Conservation (phyloP, 495 filamentous ascomycete species). For the Pseudomonodictys pantanalensis region DNA sequence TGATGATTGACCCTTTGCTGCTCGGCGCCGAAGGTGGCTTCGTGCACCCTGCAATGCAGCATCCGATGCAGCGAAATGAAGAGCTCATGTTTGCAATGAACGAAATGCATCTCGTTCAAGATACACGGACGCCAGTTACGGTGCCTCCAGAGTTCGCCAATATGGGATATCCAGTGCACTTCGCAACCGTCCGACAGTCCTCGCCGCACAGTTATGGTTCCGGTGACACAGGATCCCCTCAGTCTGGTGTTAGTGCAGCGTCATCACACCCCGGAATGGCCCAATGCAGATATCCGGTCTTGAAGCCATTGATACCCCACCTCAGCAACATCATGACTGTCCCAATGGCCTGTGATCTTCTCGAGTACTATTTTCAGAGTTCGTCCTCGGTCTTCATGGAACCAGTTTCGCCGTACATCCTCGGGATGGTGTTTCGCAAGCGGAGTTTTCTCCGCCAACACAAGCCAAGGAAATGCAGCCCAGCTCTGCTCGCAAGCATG, state of each 20-base stretch:
- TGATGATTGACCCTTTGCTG: constrained; percentile 28
- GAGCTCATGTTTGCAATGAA: constrained; percentile 30
- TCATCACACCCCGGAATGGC: constrained; percentile 19
- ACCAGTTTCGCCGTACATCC: constrained; percentile 42
- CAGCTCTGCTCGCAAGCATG: constrained; percentile 43
- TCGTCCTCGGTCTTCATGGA: constrained; percentile 46
- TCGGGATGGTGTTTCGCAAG: constrained; percentile 42
- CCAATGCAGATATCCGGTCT: constrained; percentile 18
- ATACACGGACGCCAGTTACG: constrained; percentile 13
- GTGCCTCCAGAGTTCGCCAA: constrained; percentile 18
- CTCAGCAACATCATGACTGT: constrained; percentile 44
- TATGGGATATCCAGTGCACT: constrained; percentile 27
- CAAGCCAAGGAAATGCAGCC: constrained; percentile 40
- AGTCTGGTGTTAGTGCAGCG: constrained; percentile 24
- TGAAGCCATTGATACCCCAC: constrained; percentile 40
- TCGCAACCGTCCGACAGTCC: constrained; percentile 21
- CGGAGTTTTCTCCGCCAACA: constrained; percentile 40
- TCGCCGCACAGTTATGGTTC: constrained; percentile 31
- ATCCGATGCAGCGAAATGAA: constrained; percentile 15
- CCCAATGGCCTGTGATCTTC: constrained; percentile 48
- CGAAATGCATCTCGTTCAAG: constrained; percentile 27
- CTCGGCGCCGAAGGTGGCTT: constrained; percentile 18
- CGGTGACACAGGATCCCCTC: constrained; percentile 28
- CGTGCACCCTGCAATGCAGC: constrained; percentile 17
- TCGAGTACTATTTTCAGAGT: constrained; percentile 53